Evolutionary conservation across 139 green algal species (phyloP), one percentile per base, ranked within the genome.

Genomic region (Yamagishiella unicocca): DNA sequence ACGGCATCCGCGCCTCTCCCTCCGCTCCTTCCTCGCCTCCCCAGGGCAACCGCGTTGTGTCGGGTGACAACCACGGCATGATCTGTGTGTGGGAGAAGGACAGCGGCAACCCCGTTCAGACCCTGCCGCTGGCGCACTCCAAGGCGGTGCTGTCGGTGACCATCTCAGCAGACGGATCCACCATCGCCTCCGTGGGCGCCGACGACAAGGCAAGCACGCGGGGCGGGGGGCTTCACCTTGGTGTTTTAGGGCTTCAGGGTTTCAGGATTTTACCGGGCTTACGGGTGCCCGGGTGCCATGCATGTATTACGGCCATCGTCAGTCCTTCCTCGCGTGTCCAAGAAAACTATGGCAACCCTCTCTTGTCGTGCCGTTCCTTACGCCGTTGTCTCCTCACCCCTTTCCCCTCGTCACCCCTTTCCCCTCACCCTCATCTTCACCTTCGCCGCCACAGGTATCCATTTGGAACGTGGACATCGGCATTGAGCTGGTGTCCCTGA

Each of bases 71-170:
- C 79, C 90, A 93, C 79, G 90, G 88, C 77, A 92, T 92, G 89
- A 90, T 89, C 79, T 89, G 83, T 54, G 88, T 93, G 64, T 93
- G 78, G 71, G 90, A 93, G 70, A 91, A 93, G 87, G 90, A 91
- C 71, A 88, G 78, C 4, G 90, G 90, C 87, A 85, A 91, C 77
- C 40, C 67, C 8, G 90, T 91, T 29, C 90, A 93, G 73, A 90
- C 90, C 33, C 83, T 93, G 53, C 90, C 90, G 29, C 87, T 93
- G 71, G 90, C 90, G 50, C 90, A 93, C 66, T 45, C 50, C 21
- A 83, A 84, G 50, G 87, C 83, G 31, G 87, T 93, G 78, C 87
- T 91, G 40, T 76, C 33, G 5, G 87, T 93, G 2, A 82, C 54
- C 78, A 91, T 93, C 38, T 80, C 40, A 14, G 61, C 90, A 2